phyloP scores from a whole-genome alignment of 306 rosid genomes.

The Prinsepia uniflora region DNA sequence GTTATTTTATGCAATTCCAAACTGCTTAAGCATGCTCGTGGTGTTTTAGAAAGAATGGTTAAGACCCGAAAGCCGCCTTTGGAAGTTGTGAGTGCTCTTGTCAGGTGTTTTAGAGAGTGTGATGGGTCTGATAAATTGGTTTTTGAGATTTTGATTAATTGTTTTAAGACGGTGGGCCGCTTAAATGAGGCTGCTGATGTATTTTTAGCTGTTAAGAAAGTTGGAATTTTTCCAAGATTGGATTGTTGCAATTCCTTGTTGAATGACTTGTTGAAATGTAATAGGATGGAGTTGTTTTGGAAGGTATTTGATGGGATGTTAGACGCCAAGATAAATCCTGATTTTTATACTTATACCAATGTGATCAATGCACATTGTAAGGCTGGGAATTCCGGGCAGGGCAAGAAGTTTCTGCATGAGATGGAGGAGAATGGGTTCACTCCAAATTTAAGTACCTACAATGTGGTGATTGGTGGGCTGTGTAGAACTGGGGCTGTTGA shows the following conservation, averaged over 20 bases:
- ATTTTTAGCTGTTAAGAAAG: conserved; percentile 31
- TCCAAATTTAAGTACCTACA: conserved; percentile 34
- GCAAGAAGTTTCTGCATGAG: conserved; percentile 32
- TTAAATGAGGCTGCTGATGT: conserved; percentile 40
- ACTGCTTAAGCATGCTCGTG: conserved; percentile 25
- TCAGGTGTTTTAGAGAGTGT: conserved; percentile 22
- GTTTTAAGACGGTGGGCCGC: conserved; percentile 31
- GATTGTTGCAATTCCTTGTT: conserved; percentile 38
- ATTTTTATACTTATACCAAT: conserved; percentile 39
- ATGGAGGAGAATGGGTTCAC: conserved; percentile 44
- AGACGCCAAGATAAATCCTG: conserved; percentile 32
- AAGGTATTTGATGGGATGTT: conserved; percentile 42
- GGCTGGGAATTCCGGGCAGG: conserved; percentile 38
- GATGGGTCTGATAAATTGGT: conserved; percentile 31
- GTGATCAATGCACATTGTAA: conserved; percentile 43
- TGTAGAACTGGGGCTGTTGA: conserved; percentile 33
- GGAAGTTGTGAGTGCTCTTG: conserved; percentile 38
- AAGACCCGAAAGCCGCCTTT: conserved; percentile 27
- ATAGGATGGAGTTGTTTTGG: conserved; percentile 44
- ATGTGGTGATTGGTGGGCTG: conserved; percentile 31
- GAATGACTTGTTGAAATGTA: conserved; percentile 38
- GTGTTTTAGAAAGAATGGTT: conserved; percentile 37
- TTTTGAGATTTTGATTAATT: conserved; percentile 41
- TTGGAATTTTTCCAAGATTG: conserved; percentile 35
- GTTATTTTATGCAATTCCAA: conserved; percentile 42